phyloP scores from a whole-genome alignment of 345 rosid species.

The Clausena lansium region DNA sequence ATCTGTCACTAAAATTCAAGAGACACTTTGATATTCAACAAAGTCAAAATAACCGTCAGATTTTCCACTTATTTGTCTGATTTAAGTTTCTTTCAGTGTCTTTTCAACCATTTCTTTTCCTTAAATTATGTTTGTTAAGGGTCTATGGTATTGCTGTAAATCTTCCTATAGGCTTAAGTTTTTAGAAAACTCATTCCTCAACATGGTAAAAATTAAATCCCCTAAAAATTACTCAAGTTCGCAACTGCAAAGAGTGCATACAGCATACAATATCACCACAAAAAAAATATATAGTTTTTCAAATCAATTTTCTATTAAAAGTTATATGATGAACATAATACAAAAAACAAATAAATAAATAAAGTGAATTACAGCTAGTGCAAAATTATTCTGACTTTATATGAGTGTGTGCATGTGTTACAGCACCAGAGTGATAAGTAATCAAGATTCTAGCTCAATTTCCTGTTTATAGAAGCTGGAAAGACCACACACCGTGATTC shows the following conservation, averaged over 20 bases:
- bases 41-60: too few relatives aligned
- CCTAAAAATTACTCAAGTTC: neutral
- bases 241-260: too few relatives aligned
- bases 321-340: neutral
- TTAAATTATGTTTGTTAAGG: neutral
- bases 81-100: too few relatives aligned
- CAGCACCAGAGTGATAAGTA: neutral
- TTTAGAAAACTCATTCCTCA: neutral
- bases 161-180: neutral
- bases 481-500: conserved; percentile 66
- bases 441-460: neutral
- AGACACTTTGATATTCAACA: neutral
- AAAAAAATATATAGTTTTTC: neutral
- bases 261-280: neutral
- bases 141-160: neutral
- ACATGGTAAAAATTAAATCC: too few relatives aligned
- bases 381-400: neutral
- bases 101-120: too few relatives aligned
- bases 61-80: neutral
- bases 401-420: neutral
- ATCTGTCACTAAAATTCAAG: neutral
- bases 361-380: neutral
- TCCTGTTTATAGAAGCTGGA: conserved; percentile 10
- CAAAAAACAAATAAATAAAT: neutral
- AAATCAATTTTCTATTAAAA: neutral